These are phyloP conservation scores for Panellus pusillus DNA, from an alignment of 768 basidiomycete genomes.

Conservation along the genomic window DNA sequence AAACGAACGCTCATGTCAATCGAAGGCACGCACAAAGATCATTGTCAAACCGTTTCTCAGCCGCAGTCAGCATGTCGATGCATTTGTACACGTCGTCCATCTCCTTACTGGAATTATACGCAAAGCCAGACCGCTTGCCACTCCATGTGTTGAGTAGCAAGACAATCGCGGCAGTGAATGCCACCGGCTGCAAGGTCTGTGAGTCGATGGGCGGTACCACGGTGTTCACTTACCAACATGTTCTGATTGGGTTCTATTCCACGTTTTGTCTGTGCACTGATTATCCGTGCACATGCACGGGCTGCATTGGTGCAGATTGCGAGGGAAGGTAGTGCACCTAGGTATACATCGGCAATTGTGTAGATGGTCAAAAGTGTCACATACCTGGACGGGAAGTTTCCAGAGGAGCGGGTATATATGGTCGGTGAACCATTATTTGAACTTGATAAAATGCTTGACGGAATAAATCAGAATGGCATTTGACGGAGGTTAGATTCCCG, in stretches of 20 bases:
- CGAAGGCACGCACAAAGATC: not conserved
- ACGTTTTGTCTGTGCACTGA: conserved; percentile 50
- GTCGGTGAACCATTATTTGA: conserved; percentile 77
- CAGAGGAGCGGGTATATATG: conserved; percentile 71
- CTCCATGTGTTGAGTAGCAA: conserved; percentile 70
- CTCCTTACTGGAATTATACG: conserved; percentile 50
- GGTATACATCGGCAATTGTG: not conserved
- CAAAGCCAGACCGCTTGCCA: conserved; percentile 48
- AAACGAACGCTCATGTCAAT: not conserved
- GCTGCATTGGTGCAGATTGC: conserved; percentile 87
- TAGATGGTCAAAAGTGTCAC: not conserved
- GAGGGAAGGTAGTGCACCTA: conserved; percentile 55
- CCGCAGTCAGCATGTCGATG: conserved; percentile 46
- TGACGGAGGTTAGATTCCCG: too few relatives aligned
- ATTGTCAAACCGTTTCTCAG: conserved; percentile 38
- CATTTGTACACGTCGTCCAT: conserved; percentile 63
- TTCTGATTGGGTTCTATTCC: conserved; percentile 35
- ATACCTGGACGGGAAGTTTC: conserved; percentile 38
- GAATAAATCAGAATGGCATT: not conserved
- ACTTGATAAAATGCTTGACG: conserved; percentile 39
- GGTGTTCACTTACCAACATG: conserved; percentile 34
- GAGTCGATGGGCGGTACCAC: not conserved
- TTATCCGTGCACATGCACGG: conserved; percentile 69
- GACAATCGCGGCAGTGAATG: conserved; percentile 49
- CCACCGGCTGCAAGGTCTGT: conserved; percentile 28